Conservation (phyloP, 2,329 filamentous ascomycete genomes). For the Fusarium piperis region DNA sequence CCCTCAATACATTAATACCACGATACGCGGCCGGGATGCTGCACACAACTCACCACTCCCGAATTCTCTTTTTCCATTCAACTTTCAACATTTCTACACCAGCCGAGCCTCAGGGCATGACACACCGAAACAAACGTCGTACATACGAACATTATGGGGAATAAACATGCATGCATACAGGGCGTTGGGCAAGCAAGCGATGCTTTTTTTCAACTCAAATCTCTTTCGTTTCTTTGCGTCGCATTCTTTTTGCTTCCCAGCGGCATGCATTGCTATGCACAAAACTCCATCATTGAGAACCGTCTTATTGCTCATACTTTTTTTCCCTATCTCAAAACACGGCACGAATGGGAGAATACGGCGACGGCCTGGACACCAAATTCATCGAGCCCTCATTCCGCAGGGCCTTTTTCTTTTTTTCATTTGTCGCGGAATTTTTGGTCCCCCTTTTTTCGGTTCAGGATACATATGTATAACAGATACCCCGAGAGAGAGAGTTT, state of each 20-base stretch:
- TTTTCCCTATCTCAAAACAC: background rate
- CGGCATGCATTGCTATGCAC: conserved; percentile 17
- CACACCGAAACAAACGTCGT: conserved; percentile 22
- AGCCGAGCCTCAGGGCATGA: conserved; percentile 28
- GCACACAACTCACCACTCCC: conserved; percentile 21
- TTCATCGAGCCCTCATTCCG: conserved; percentile 1
- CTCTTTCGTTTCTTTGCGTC: conserved; percentile 19
- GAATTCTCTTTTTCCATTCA: conserved; percentile 3
- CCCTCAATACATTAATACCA: background rate
- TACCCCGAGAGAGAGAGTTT: conserved; percentile 42
- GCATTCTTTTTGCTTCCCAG: conserved; percentile 23
- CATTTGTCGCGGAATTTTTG: conserved; percentile 34
- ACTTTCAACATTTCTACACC: conserved; percentile 17
- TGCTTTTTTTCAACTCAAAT: conserved; percentile 9
- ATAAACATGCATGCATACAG: conserved; percentile 33
- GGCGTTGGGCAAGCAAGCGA: conserved; percentile 41
- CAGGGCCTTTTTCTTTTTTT: conserved; percentile 27
- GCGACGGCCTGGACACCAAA: conserved; percentile 22
- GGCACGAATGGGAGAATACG: conserved; percentile 3
- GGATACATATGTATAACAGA: conserved; percentile 43
- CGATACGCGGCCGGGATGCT: conserved; percentile 19
- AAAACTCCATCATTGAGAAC: conserved; percentile 13
- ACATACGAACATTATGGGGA: conserved; percentile 33
- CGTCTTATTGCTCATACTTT: background rate
- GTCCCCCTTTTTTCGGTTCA: conserved; percentile 27